These are phyloP conservation scores for Paspalum notatum DNA, from an alignment of 176 grass and related monocot genomes.

Conservation along the genomic window DNA sequence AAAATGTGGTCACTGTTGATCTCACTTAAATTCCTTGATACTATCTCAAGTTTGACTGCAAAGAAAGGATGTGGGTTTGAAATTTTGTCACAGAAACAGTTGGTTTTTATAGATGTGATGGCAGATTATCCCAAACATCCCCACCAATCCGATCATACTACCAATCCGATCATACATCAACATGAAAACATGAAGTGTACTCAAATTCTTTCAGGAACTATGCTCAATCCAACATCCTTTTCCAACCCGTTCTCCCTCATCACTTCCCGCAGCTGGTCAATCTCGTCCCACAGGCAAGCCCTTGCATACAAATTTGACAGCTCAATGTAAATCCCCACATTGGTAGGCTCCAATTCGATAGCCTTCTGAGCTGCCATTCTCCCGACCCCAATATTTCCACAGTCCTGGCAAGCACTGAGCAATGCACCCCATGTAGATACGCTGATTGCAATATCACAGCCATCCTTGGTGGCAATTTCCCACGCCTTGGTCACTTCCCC, in stretches of 20 bases:
- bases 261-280: conserved; percentile 46
- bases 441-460: conserved; percentile 18
- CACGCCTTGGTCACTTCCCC: conserved; percentile 61
- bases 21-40: conserved; percentile 10
- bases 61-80: not conserved
- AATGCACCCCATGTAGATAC: conserved; percentile 58
- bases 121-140: not conserved
- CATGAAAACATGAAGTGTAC: conserved; percentile 17
- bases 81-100: not conserved
- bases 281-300: conserved; percentile 66
- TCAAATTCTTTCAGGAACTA: conserved; percentile 25
- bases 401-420: conserved; percentile 59
- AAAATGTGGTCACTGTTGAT: not conserved
- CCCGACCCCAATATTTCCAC: conserved; percentile 47
- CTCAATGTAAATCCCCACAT: conserved; percentile 54
- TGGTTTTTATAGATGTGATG: not conserved
- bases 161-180: not conserved
- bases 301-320: conserved; percentile 69
- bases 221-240: conserved; percentile 57
- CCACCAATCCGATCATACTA: not conserved
- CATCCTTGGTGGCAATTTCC: conserved; percentile 49
- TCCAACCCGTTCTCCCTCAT: conserved; percentile 61
- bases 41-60: not conserved
- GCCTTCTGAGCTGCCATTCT: conserved; percentile 67
- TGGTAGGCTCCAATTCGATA: conserved; percentile 57